A percentile compares a stretch with the other conserved stretches of the same genome.
Evolutionary conservation across 805 yeast species (phyloP).

Genomic region (Myxozyma nipponensis): DNA sequence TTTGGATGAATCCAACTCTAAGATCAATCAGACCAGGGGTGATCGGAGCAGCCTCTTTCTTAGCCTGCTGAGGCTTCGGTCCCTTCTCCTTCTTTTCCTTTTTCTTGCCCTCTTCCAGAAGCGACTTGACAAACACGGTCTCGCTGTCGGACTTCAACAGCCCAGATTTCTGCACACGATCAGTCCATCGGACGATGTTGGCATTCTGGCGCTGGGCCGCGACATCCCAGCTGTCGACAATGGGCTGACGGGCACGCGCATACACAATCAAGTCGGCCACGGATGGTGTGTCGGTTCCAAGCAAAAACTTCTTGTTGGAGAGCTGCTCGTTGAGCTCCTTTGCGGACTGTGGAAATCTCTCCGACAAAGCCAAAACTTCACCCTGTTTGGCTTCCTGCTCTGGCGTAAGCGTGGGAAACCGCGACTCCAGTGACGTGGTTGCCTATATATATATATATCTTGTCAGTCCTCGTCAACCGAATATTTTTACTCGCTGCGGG

Average conservation of each 20-base stretch:
- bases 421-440: slow-evolving; percentile 15
- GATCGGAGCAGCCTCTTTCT: slow-evolving; percentile 52
- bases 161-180: slow-evolving; percentile 67
- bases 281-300: slow-evolving; percentile 59
- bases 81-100: slow-evolving; percentile 50
- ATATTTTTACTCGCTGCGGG: background rate
- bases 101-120: slow-evolving; percentile 38
- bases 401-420: slow-evolving; percentile 37
- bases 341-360: slow-evolving; percentile 53
- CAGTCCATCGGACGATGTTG: slow-evolving; percentile 91
- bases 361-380: slow-evolving; percentile 76
- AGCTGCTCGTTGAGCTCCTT: slow-evolving; percentile 62
- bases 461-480: background rate
- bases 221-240: slow-evolving; percentile 53
- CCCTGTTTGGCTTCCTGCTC: slow-evolving; percentile 64
- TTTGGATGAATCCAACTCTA: slow-evolving; percentile 94
- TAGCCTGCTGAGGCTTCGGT: slow-evolving; percentile 48
- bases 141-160: slow-evolving; percentile 43
- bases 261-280: slow-evolving; percentile 70
- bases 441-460: too few species aligned
- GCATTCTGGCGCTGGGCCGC: slow-evolving; percentile 62
- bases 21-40: slow-evolving; percentile 84
- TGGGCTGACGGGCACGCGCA: slow-evolving; percentile 54
- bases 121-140: slow-evolving; percentile 35
- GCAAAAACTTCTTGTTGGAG: slow-evolving; percentile 61